These are phyloP conservation scores for Rhodotorula sp. DNA, from an alignment of 1,284 basidiomycete genomes.

Conservation along the genomic window DNA sequence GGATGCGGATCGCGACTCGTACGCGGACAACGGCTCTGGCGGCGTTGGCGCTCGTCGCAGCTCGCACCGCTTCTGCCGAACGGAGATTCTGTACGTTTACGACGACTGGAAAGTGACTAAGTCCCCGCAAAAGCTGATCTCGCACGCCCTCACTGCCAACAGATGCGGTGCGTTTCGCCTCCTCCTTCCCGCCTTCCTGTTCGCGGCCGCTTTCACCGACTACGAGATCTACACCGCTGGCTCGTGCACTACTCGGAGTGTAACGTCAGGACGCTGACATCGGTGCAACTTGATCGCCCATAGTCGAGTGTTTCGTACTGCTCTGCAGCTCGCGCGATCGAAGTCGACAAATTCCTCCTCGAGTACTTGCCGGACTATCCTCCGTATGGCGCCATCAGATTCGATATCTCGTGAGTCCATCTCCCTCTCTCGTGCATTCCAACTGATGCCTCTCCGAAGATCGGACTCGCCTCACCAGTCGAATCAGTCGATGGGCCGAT, in stretches of 20 bases:
- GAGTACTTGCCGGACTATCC: conserved; percentile 15
- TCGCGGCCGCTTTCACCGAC: background rate
- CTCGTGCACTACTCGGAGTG: background rate
- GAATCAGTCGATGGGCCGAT: background rate
- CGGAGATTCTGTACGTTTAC: background rate
- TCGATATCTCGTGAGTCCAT: conserved; percentile 31
- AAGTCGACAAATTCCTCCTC: conserved; percentile 34
- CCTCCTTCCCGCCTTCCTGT: background rate
- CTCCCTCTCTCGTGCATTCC: conserved; percentile 25
- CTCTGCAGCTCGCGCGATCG: conserved; percentile 27
- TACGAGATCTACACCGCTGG: background rate
- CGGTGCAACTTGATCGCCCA: background rate
- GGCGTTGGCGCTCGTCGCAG: background rate
- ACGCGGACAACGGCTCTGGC: background rate
- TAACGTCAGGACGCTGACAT: background rate
- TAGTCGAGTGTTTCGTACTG: conserved; percentile 34
- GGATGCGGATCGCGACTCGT: background rate
- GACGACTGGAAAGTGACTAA: too few relatives aligned
- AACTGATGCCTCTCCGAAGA: background rate
- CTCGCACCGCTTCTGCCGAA: background rate
- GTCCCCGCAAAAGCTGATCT: background rate
- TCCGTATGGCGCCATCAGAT: conserved; percentile 37
- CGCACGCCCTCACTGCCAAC: background rate
- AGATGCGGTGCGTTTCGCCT: background rate
- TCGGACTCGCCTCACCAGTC: background rate